A percentile compares a stretch with the other conserved stretches of the same genome.
phyloP scores from a whole-genome alignment of 495 filamentous ascomycete species.

The Mycothermus thermophilus region DNA sequence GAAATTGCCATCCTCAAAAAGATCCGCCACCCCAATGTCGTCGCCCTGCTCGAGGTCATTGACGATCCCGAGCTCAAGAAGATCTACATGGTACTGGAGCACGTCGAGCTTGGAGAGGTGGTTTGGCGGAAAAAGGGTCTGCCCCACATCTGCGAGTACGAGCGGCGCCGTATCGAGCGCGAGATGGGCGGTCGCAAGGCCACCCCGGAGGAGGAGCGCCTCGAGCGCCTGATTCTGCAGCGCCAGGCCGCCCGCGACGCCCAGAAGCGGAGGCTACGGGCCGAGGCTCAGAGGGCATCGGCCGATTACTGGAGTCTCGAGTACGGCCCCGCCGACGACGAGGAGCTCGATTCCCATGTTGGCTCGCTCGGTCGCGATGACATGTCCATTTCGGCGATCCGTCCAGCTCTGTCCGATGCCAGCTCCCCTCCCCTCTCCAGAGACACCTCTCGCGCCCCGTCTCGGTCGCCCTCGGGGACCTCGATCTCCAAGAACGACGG shows the following conservation, averaged over 20 bases:
- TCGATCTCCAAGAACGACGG: conserved; percentile 36
- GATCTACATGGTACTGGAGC: conserved; percentile 94
- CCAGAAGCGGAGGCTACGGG: conserved; percentile 32
- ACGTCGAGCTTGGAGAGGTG: conserved; percentile 85
- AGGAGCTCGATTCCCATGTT: conserved; percentile 28
- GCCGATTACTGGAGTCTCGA: conserved; percentile 69
- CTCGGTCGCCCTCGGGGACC: conserved; percentile 29
- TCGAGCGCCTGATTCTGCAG: conserved; percentile 41
- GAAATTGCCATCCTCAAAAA: conserved; percentile 98
- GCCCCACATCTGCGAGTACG: conserved; percentile 64
- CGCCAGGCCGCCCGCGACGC: conserved; percentile 43
- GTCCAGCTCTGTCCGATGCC: conserved; percentile 8
- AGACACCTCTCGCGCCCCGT: conserved; percentile 30
- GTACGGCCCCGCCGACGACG: conserved; percentile 54
- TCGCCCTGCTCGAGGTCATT: conserved; percentile 90
- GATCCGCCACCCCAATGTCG: conserved; percentile 88
- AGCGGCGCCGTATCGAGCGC: conserved; percentile 62
- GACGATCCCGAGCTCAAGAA: conserved; percentile 92
- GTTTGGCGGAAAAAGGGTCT: conserved; percentile 78
- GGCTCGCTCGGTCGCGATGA: conserved; percentile 23
- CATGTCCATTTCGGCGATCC: conserved; percentile 2
- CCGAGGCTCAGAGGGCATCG: conserved; percentile 26
- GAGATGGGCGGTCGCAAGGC: conserved; percentile 48
- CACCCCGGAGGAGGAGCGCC: conserved; percentile 50
- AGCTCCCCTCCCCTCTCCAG: conserved; percentile 24